A percentile compares a stretch with the other conserved stretches of the same genome.
Conservation (phyloP, 2,329 filamentous ascomycete genomes). For the Myriangium duriaei region DNA sequence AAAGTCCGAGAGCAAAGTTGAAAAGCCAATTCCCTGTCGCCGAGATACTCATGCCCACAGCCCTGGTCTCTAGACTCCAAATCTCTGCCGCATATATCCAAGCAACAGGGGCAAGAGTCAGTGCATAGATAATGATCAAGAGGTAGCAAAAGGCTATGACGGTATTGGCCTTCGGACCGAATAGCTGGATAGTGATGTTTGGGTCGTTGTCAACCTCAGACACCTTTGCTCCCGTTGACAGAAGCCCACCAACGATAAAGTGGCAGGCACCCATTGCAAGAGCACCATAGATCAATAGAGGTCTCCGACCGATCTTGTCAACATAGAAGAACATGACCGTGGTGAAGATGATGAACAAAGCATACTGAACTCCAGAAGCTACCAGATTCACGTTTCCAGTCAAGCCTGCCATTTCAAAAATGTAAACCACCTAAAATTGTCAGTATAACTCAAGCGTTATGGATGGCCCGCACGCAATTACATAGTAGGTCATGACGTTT, state of each 20-base stretch:
- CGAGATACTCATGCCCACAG: slow-evolving; percentile 46
- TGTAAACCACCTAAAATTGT: slow-evolving; percentile 44
- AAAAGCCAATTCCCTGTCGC: slow-evolving; percentile 39
- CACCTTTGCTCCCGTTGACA: slow-evolving; percentile 30
- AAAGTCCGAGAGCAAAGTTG: slow-evolving; percentile 48
- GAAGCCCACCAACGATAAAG: slow-evolving; percentile 35
- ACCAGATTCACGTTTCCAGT: slow-evolving; percentile 37
- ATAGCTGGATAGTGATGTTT: slow-evolving; percentile 44
- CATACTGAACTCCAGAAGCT: slow-evolving; percentile 29
- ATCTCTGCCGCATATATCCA: slow-evolving; percentile 57
- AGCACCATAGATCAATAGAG: slow-evolving; percentile 31
- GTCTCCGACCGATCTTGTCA: slow-evolving; percentile 29
- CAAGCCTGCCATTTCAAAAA: slow-evolving; percentile 48
- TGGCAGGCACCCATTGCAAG: slow-evolving; percentile 33
- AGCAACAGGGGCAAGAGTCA: slow-evolving; percentile 50
- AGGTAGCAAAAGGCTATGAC: slow-evolving; percentile 56
- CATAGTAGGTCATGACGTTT: slow-evolving; percentile 18
- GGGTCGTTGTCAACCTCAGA: slow-evolving; percentile 34
- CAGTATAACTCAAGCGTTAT: not conserved
- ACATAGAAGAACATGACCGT: slow-evolving; percentile 30
- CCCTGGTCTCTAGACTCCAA: slow-evolving; percentile 48
- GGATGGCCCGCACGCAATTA: not conserved
- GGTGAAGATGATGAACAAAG: slow-evolving; percentile 31
- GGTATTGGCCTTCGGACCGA: slow-evolving; percentile 42
- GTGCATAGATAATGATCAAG: slow-evolving; percentile 49